Evolutionary conservation across 345 rosid species (phyloP).

Genomic region (Euphorbia lathyris): DNA sequence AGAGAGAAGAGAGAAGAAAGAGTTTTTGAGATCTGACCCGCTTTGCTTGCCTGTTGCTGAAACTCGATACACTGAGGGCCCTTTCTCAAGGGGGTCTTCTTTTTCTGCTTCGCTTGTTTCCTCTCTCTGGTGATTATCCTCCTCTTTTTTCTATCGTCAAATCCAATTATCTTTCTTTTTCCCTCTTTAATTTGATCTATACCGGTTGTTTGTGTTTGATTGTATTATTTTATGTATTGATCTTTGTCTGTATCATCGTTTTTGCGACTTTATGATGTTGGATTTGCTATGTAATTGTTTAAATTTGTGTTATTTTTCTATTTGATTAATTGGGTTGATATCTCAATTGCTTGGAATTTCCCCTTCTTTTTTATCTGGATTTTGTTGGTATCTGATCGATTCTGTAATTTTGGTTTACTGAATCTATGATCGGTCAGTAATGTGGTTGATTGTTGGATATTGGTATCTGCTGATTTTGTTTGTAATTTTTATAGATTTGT

Average conservation of each 20-base stretch:
- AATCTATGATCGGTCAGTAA: background rate
- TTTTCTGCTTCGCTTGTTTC: background rate
- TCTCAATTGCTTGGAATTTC: background rate
- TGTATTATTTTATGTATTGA: background rate
- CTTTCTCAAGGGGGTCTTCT: conserved; percentile 24
- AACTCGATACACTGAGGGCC: conserved; percentile 19
- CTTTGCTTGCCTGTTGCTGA: background rate
- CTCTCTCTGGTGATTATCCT: conserved; percentile 6
- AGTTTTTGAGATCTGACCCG: conserved; percentile 7
- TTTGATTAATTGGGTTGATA: background rate
- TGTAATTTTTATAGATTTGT: conserved; percentile 4
- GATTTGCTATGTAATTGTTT: background rate
- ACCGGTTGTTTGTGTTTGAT: background rate
- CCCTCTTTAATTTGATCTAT: too few species aligned
- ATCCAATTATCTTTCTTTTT: background rate
- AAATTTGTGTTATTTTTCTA: background rate
- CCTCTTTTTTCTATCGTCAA: too few species aligned
- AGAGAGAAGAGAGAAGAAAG: background rate
- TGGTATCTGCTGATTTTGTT: background rate
- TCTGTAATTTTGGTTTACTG: background rate
- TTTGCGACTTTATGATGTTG: too few species aligned
- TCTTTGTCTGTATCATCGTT: background rate
- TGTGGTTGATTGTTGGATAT: background rate
- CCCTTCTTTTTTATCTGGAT: background rate
- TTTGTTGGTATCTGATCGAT: background rate